Evolutionary conservation across 1,284 basidiomycete genomes (phyloP).

Genomic region (Sutorius eximius): DNA sequence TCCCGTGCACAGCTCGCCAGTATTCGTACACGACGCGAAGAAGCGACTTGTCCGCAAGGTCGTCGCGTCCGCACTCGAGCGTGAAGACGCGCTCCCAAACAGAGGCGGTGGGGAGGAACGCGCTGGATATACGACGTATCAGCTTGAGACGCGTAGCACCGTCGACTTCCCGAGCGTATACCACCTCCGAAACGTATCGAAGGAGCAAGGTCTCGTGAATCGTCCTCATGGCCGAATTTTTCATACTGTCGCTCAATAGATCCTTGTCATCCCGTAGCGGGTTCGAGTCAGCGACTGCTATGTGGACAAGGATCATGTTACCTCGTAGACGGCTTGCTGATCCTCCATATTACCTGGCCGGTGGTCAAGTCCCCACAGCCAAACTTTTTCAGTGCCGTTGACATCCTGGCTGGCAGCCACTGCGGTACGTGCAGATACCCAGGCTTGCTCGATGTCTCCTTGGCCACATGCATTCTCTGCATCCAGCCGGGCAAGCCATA

Average conservation of each 20-base stretch:
- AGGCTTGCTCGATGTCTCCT: conserved; percentile 35
- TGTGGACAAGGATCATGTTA: conserved; percentile 22
- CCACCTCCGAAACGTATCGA: conserved; percentile 40
- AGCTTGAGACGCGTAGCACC: conserved; percentile 31
- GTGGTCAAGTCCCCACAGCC: conserved; percentile 51
- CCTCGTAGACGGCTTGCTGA: conserved; percentile 40
- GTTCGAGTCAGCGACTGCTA: conserved; percentile 12
- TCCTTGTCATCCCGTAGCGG: conserved; percentile 32
- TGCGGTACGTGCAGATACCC: conserved; percentile 43
- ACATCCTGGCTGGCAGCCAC: conserved; percentile 33
- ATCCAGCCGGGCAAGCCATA: conserved; percentile 57
- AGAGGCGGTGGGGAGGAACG: conserved; percentile 43
- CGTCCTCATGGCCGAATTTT: conserved; percentile 38
- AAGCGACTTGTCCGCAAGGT: conserved; percentile 30
- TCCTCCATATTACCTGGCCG: conserved; percentile 23
- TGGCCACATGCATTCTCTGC: conserved; percentile 40
- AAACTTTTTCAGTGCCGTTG: conserved; percentile 40
- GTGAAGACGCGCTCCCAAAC: conserved; percentile 48
- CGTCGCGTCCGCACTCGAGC: conserved; percentile 30
- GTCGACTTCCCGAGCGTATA: conserved; percentile 27
- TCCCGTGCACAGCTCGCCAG: conserved; percentile 43
- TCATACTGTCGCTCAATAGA: conserved; percentile 51
- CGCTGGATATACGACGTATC: conserved; percentile 43
- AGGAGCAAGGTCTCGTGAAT: conserved; percentile 52
- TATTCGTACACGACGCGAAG: conserved; percentile 41